Base-by-base conservation (phyloP, 1,284 basidiomycete species). In the Fomitopsis palustris region DNA sequence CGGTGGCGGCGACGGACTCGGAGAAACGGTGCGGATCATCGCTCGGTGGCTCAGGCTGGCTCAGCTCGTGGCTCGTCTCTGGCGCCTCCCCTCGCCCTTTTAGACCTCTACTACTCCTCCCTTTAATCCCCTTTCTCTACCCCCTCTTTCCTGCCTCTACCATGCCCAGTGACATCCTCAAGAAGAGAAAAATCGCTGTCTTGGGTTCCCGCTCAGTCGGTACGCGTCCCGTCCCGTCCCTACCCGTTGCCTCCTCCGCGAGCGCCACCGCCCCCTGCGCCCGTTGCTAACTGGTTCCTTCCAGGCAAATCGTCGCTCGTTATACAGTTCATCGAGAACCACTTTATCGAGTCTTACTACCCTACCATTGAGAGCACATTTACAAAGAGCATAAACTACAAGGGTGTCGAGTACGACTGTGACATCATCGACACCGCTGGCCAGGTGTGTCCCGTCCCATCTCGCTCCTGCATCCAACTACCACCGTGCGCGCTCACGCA, bases 381-480 rank as follows among this genome's bases (percentile, higher is more conserved):
- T 72, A 82, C 87, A 64, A 98, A 97, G 81, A 84, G 81, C 52
- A 85, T 98, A 75, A 85, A 83, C 65, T 87, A 90, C 79, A 90
- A 92, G 62, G 93, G 93, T 57, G 80, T 85, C 47, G 90, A 95
- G 65, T 98, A 93, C 71, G 87, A 94, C 65, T 95, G 94, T 78
- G 95, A 98, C 78, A 98, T 99, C 78, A 94, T 99, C 71, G 97
- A 99, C 77, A 98, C 96, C 61, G 97, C 97, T 57, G 97, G 97
- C 53, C 95, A 99, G 85, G 89, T 85, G 52, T 56, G 69, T 65
- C 60, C 58, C 23, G 61, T 27, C 54, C 4, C 69, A 35, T 55
- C 29, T 55, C 42, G 49, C 23, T 59, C 21, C 60, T 57, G 37
- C 51, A 33, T 33, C 12, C 35, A 37, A 38, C 6, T 52, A n/a